These are phyloP conservation scores for Arxiozyma telluris DNA, from an alignment of 1,139 yeast species.

Conservation along the genomic window DNA sequence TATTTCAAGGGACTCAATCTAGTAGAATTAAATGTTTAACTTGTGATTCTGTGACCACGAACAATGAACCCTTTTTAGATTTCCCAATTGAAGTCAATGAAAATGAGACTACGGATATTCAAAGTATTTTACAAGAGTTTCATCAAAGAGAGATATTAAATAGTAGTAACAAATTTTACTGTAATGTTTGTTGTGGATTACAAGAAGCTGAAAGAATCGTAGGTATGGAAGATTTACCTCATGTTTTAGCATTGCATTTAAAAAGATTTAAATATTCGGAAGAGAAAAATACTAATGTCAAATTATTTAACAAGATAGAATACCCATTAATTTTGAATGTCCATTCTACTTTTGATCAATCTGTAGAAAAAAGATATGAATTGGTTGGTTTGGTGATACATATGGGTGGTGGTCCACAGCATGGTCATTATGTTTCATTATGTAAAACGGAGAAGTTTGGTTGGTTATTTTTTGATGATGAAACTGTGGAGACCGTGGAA, in stretches of 20 bases:
- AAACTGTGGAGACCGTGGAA: slow-evolving; percentile 81
- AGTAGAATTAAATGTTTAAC: slow-evolving; percentile 84
- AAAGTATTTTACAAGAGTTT: slow-evolving; percentile 67
- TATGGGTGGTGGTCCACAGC: slow-evolving; percentile 96
- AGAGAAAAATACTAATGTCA: slow-evolving; percentile 68
- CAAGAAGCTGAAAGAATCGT: slow-evolving; percentile 93
- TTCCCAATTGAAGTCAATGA: slow-evolving; percentile 63
- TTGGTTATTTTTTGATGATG: slow-evolving; percentile 93
- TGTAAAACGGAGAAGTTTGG: slow-evolving; percentile 73
- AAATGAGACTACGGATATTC: slow-evolving; percentile 61
- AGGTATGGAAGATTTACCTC: slow-evolving; percentile 70
- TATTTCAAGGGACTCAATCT: slow-evolving; percentile 80
- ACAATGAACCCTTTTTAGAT: slow-evolving; percentile 82
- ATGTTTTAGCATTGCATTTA: slow-evolving; percentile 69
- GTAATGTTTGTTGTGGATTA: slow-evolving; percentile 81
- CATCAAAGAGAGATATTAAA: slow-evolving; percentile 78
- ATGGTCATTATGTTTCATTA: slow-evolving; percentile 87
- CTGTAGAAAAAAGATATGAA: slow-evolving; percentile 54
- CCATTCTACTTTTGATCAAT: slow-evolving; percentile 57
- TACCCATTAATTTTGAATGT: slow-evolving; percentile 71
- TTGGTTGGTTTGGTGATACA: slow-evolving; percentile 83
- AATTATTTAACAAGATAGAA: slow-evolving; percentile 73
- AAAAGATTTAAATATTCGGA: slow-evolving; percentile 91
- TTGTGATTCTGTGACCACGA: slow-evolving; percentile 74
- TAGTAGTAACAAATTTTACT: slow-evolving; percentile 84